A percentile compares a stretch with the other conserved stretches of the same genome.
These are phyloP conservation scores for Suhomyces emberorum DNA, from an alignment of 805 yeast species.

Conservation along the genomic window DNA sequence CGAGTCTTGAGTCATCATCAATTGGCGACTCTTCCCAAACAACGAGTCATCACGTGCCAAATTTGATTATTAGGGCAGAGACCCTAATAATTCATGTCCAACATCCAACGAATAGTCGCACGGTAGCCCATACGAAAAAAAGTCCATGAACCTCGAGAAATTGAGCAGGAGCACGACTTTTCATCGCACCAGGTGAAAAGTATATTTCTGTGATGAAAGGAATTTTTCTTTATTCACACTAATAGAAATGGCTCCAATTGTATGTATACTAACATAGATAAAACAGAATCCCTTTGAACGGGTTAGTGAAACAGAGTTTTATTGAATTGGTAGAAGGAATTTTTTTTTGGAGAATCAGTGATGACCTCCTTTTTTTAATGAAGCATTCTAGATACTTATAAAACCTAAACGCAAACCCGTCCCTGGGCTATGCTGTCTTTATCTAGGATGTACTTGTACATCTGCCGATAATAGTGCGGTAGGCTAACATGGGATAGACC, in stretches of 20 bases:
- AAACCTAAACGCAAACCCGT: conserved; percentile 31
- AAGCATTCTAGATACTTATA: conserved; percentile 6
- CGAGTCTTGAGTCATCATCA: not conserved
- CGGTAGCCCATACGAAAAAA: no score
- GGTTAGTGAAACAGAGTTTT: conserved; percentile 17
- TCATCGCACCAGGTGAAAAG: not conserved
- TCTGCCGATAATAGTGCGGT: conserved; percentile 52
- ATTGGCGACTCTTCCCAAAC: not conserved
- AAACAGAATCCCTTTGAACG: conserved; percentile 35
- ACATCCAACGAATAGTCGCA: no score
- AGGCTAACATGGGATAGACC: conserved; percentile 74
- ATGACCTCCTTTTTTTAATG: conserved; percentile 4
- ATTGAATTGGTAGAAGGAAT: conserved; percentile 3
- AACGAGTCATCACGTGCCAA: not conserved
- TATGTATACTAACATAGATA: conserved; percentile 47
- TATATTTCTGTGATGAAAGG: not conserved
- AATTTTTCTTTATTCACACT: conserved; percentile 4
- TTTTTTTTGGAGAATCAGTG: conserved; percentile 2
- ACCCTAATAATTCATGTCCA: not conserved
- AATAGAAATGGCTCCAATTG: conserved; percentile 84
- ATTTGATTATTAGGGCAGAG: not conserved
- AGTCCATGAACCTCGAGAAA: no score
- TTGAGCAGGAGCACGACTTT: not conserved
- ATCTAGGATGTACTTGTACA: conserved; percentile 18
- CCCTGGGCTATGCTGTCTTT: conserved; percentile 51